Evolutionary conservation across 352 stramenopile genomes (phyloP).

Genomic region (Blastocystis sp.): DNA sequence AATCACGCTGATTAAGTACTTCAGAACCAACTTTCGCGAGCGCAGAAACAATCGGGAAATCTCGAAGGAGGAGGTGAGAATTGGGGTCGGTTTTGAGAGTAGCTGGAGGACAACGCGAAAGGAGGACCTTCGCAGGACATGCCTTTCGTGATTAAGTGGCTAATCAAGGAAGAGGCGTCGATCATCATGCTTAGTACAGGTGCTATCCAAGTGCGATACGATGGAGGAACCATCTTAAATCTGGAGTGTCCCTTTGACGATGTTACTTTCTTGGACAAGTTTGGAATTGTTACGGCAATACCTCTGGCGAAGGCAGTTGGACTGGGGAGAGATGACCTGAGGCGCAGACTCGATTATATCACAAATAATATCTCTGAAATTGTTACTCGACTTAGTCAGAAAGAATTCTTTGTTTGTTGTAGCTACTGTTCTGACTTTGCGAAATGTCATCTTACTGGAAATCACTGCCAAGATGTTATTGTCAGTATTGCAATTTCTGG

Average conservation of each 20-base stretch:
- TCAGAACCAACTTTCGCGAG: conserved; percentile 40
- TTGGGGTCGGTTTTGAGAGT: not conserved
- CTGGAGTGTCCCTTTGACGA: conserved; percentile 53
- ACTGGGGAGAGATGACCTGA: conserved; percentile 29
- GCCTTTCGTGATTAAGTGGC: conserved; percentile 48
- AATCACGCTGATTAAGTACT: conserved; percentile 62
- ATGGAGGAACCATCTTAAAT: conserved; percentile 48
- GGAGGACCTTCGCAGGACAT: conserved; percentile 15
- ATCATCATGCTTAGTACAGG: conserved; percentile 55
- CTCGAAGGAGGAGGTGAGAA: conserved; percentile 45
- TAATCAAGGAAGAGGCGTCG: conserved; percentile 37
- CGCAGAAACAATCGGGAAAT: conserved; percentile 9
- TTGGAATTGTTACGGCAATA: conserved; percentile 1
- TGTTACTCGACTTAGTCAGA: conserved; percentile 7
- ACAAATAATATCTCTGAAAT: conserved; percentile 35
- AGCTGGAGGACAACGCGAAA: conserved; percentile 16
- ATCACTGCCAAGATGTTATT: conserved; percentile 18
- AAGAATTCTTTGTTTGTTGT: conserved; percentile 42
- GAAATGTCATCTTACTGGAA: conserved; percentile 33
- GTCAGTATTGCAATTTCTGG: conserved; percentile 58
- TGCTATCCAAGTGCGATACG: conserved; percentile 46
- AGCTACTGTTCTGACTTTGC: not conserved
- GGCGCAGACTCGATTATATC: conserved; percentile 1
- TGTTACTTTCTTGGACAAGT: conserved; percentile 54
- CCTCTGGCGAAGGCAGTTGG: conserved; percentile 19